Base-by-base conservation (phyloP, 495 filamentous ascomycete genomes). In the Hypoxylon rickii region DNA sequence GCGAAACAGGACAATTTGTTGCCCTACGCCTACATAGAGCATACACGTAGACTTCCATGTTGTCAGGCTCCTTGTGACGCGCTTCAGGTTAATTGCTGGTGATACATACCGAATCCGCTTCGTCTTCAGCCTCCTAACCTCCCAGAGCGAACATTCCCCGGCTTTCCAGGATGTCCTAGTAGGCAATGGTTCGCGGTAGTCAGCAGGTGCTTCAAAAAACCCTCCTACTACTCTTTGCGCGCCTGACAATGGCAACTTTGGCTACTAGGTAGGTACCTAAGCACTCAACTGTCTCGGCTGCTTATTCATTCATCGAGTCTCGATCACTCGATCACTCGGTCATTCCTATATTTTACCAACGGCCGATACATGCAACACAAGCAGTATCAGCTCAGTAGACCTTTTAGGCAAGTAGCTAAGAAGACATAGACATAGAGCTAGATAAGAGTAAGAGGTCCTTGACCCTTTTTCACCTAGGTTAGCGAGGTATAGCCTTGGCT, bases 151-250 rank as follows among this genome's bases (percentile, higher is more conserved):
- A 38, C n/a, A 38, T 18, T 38, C 4, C 18, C 15, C 15, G 15
- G n/a, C 11, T 45, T 20, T 17, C 21, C 32, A 33, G 32, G 26
- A 22, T 39, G 44, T n/a, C n/a, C n/a, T n/a, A n/a, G n/a, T n/a
- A n/a, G n/a, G n/a, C 42, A 46, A 51, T 61, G 58, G 36, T 42
- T 36, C 19, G 39, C 50, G 51, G 53, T 56, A 51, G 58, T 61
- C 51, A 61, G 51, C 51, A 61, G 51, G 33, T 47, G 22, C 31
- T 40, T n/a, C 37, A 43, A 16, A 40, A 49, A 44, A n/a, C n/a
- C n/a, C n/a, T n/a, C 3, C 40, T 51, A 17, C 44, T 55, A 55
- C 55, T 55, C 45, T 61, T 41, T 55, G 46, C 51, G 41, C 45
- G 57, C 51, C 58, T 61, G 52, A 61, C 58, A 42, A 11, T 39